Base-by-base conservation (phyloP, 148 eudicot genomes). In the Vaccinium myrtillus region DNA sequence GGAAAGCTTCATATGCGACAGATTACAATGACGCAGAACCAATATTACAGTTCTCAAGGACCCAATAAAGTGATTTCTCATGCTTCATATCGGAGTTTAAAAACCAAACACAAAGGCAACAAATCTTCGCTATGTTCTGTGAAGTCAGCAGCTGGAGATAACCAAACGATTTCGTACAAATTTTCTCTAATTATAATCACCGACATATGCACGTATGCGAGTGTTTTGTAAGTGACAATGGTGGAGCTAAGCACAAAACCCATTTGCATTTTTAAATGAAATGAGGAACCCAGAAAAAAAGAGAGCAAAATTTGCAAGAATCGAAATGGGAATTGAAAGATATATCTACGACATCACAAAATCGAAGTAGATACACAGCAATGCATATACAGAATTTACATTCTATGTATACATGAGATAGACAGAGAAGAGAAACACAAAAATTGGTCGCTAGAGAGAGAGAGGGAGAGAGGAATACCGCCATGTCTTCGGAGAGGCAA, bases 401-500 rank as follows among this genome's bases (percentile, higher is more conserved):
- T 43, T 43, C 46, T 43, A 43, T 43, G 46, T 1, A 4, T 5
- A 43, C 6, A 43, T 5, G 56, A 77, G 56, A 48, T 53, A 43
- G 46, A 43, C 46, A 43, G 0, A 6, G 46, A 43, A 43, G 55
- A 53, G 14, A 53, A 11, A 53, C 11, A 53, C 14, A 2, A 74
- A 74, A 74, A 21, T 43, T 19, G n/a, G 18, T 39, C n/a, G 4
- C 2, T 1, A 19, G 18, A 77, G 56, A 53, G 81, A 49, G 48
- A 53, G 81, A 14, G 23, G 25, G 48, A 30, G 74, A 30, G 75
- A 61, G 54, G 48, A 54, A 7, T 74, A 83, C 84, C 84, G 84
- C 84, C 84, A 83, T 83, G 53, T 48, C 49, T 74, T 54, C 16
- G 63, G 49, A 30, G 84, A 82, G 63, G 54, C 8, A 51, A 69